phyloP scores from a whole-genome alignment of 2,329 filamentous ascomycete genomes.

The Lachnellula occidentalis region DNA sequence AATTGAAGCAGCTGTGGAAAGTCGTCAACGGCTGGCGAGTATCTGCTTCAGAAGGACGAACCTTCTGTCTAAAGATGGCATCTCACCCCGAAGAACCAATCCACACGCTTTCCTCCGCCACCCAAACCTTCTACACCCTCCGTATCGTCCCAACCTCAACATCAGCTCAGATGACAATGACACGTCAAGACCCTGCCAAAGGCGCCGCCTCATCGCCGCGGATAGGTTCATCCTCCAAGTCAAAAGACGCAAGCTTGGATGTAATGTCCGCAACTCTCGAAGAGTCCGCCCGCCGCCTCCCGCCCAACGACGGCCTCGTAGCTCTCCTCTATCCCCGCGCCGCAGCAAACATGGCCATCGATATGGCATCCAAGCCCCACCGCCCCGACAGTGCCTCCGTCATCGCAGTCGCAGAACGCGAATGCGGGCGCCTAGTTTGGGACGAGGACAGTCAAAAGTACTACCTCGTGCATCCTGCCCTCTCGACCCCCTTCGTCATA shows the following conservation, averaged over 20 bases:
- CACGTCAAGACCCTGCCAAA: slow-evolving; percentile 55
- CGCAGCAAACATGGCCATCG: slow-evolving; percentile 57
- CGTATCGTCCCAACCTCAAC: slow-evolving; percentile 58
- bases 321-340: slow-evolving; percentile 63
- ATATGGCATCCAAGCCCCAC: slow-evolving; percentile 33
- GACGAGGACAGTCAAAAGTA: slow-evolving; percentile 54
- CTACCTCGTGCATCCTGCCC: slow-evolving; percentile 58
- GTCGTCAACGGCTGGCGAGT: slow-evolving; percentile 66
- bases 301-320: slow-evolving; percentile 57
- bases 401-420: slow-evolving; percentile 58
- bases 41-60: slow-evolving; percentile 50
- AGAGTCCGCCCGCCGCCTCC: slow-evolving; percentile 46
- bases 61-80: slow-evolving; percentile 53
- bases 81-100: slow-evolving; percentile 56
- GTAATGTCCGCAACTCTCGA: slow-evolving; percentile 54
- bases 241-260: slow-evolving; percentile 32
- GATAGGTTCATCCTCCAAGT: slow-evolving; percentile 17
- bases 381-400: slow-evolving; percentile 54
- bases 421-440: slow-evolving; percentile 69
- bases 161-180: slow-evolving; percentile 55
- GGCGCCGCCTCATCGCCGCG: slow-evolving; percentile 26
- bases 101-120: slow-evolving; percentile 57
- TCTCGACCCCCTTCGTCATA: slow-evolving; percentile 58
- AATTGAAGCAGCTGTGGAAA: slow-evolving; percentile 63
- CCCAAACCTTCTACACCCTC: slow-evolving; percentile 63